Percentiles rank a stretch among this genome's conserved stretches.
Evolutionary conservation across 805 yeast species (phyloP).

Genomic region (Cyberlindnera sargentensis): DNA sequence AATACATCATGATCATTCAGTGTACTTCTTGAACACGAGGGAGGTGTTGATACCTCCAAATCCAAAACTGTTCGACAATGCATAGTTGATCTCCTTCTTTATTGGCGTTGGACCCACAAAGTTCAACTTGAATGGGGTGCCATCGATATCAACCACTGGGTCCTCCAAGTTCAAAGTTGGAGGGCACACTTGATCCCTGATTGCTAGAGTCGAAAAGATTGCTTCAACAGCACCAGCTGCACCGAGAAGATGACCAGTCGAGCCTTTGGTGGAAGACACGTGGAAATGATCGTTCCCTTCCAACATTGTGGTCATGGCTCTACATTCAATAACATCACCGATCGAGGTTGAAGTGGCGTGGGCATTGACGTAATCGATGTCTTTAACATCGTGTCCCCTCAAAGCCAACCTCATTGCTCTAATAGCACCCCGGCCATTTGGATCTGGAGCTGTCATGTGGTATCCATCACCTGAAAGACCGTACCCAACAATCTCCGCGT

Average conservation of each 20-base stretch:
- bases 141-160: constrained; percentile 43
- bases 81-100: constrained; percentile 42
- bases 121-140: constrained; percentile 40
- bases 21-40: constrained; percentile 41
- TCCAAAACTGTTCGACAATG: constrained; percentile 87
- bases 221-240: constrained; percentile 96
- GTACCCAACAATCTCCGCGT: constrained; percentile 80
- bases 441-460: constrained; percentile 89
- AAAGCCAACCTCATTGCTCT: constrained; percentile 79
- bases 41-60: constrained; percentile 96
- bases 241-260: constrained; percentile 90
- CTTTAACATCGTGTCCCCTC: constrained; percentile 33
- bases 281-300: constrained; percentile 29
- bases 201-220: constrained; percentile 65
- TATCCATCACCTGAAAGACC: constrained; percentile 89
- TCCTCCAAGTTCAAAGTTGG: constrained; percentile 71
- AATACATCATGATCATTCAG: not conserved
- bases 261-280: constrained; percentile 82
- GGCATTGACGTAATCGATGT: constrained; percentile 80
- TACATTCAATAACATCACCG: constrained; percentile 86
- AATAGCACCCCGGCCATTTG: constrained; percentile 76
- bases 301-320: constrained; percentile 59
- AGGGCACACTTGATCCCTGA: constrained; percentile 54
- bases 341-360: constrained; percentile 92
- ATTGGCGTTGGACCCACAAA: constrained; percentile 45